Base-by-base conservation (phyloP, 208 protist species). In the Zelonia costaricensis region DNA sequence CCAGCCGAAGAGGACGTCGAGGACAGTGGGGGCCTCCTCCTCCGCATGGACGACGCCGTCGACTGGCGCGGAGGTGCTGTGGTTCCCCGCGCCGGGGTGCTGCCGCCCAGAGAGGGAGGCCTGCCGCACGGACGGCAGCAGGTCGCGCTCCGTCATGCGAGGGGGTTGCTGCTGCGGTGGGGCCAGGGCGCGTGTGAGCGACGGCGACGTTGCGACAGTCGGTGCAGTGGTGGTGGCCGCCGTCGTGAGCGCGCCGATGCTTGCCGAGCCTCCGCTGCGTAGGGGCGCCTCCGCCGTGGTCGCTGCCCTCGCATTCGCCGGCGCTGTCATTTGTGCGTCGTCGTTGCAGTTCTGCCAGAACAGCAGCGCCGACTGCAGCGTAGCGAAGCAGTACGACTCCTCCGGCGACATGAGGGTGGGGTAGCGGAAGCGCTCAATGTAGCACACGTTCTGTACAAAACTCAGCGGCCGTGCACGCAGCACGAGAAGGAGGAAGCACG, bases 401-500 rank as follows among this genome's bases (percentile, higher is more conserved):
- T 92, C 78, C 0, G 62, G 33, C 15, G 73, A 74, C 52, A 77
- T 69, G 31, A 89, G 64, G 7, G 47, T 30, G 0, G 47, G 46
- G 30, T 51, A 57, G 42, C 85, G 80, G 51, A 83, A 92, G 27
- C 65, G 51, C 25, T 86, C 78, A 62, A 94, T 84, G 62, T 86
- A 94, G 33, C 25, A 38, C 6, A 94, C 62, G 62, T 94, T 91
- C 42, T 82, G 66, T 46, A 84, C 88, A 69, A 75, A 94, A 39
- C 81, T 80, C 31, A 78, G 63, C 42, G 88, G 85, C 8, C 63
- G 56, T 2, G 85, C 85, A 46, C 85, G 82, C 25, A 94, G 64
- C 13, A 91, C 83, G 7, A 92, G 70, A 31, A 94, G 56, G 42
- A 94, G 71, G 55, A 94, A 92, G 65, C 85, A 92, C 27, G 88